phyloP scores from a whole-genome alignment of 1,284 basidiomycete genomes.

The Xerocomus nothofagi region DNA sequence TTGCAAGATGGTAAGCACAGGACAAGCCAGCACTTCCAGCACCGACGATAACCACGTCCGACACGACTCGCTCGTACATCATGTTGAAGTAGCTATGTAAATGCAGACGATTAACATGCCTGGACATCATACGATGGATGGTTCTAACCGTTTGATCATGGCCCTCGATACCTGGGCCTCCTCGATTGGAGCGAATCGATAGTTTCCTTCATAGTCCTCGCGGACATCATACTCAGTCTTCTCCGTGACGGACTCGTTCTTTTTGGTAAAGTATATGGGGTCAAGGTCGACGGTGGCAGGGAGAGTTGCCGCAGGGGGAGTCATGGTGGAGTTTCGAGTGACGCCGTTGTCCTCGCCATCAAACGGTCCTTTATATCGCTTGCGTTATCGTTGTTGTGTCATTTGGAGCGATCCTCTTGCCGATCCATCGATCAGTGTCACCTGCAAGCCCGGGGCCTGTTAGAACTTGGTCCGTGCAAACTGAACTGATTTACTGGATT shows the following conservation, averaged over 20 bases:
- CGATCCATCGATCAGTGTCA: no score
- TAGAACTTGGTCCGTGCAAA: no score
- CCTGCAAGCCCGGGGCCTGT: no score
- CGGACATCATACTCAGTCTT: slow-evolving; percentile 23
- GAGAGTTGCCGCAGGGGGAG: slow-evolving; percentile 27
- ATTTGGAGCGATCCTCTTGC: neutral
- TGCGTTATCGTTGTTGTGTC: neutral
- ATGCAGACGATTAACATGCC: slow-evolving; percentile 2
- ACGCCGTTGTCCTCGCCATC: neutral
- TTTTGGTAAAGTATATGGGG: slow-evolving; percentile 9
- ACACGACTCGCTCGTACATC: slow-evolving; percentile 74
- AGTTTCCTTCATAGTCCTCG: slow-evolving; percentile 41
- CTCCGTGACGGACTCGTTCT: slow-evolving; percentile 1
- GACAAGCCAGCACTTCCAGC: slow-evolving; percentile 80
- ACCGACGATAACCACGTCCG: slow-evolving; percentile 80
- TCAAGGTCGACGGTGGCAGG: slow-evolving; percentile 8
- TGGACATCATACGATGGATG: neutral
- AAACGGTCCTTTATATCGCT: slow-evolving; percentile 4
- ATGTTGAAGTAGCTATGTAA: slow-evolving; percentile 67
- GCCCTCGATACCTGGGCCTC: slow-evolving; percentile 77
- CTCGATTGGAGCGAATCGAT: slow-evolving; percentile 71
- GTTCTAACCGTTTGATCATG: slow-evolving; percentile 69
- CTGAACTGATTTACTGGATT: no score
- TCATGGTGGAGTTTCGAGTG: slow-evolving; percentile 17
- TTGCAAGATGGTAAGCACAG: slow-evolving; percentile 75